phyloP scores from a whole-genome alignment of 2,329 filamentous ascomycete genomes.

The Colletotrichum eleusines region DNA sequence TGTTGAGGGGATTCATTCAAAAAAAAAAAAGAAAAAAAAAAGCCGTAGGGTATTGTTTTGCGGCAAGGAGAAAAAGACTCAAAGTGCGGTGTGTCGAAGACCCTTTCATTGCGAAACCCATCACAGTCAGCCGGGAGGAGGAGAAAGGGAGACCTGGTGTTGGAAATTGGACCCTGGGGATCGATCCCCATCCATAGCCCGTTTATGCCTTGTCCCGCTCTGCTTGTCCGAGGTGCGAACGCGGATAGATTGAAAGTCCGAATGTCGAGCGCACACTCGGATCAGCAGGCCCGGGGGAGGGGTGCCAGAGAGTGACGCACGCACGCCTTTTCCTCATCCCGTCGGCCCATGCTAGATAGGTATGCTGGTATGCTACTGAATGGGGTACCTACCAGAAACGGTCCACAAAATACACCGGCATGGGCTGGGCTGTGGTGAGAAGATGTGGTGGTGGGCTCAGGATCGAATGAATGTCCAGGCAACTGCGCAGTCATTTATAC shows the following conservation, averaged over 20 bases:
- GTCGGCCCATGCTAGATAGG: not conserved
- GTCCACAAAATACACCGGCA: not conserved
- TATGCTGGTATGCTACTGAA: not conserved
- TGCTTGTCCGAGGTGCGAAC: constrained; percentile 28
- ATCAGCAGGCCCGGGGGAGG: constrained; percentile 10
- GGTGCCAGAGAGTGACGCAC: not conserved
- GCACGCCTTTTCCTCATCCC: not conserved
- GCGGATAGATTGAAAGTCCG: constrained; percentile 39
- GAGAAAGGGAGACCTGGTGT: constrained; percentile 13
- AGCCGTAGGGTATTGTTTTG: not conserved
- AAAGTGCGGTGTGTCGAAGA: not conserved
- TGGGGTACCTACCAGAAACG: not conserved
- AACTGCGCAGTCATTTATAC: not conserved
- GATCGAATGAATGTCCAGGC: not conserved
- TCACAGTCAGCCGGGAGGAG: not conserved
- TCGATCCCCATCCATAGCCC: constrained; percentile 21
- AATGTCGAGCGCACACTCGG: constrained; percentile 19
- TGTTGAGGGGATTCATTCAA: not conserved
- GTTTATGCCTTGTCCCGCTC: not conserved
- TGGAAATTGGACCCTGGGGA: constrained; percentile 23
- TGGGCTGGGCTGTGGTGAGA: not conserved
- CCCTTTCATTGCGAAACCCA: not conserved
- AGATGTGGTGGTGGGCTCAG: not conserved
- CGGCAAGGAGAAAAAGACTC: not conserved
- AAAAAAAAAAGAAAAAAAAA: too few species aligned